phyloP scores from a whole-genome alignment of 257 asterid species.

The Ajuga chamaepitys region DNA sequence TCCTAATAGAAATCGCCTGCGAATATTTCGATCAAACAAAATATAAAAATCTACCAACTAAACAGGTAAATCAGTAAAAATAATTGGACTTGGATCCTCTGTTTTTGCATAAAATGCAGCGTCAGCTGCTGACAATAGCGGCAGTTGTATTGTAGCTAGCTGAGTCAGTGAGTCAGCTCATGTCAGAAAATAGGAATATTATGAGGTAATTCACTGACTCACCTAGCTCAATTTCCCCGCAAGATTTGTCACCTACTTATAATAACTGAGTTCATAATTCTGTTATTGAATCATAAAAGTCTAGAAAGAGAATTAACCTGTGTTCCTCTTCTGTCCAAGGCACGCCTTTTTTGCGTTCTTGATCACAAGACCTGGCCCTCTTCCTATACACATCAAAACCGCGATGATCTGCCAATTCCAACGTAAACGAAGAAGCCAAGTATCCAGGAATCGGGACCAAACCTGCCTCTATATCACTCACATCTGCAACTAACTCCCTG shows the following conservation, averaged over 20 bases:
- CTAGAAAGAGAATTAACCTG: conserved; percentile 31
- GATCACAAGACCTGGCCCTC: conserved; percentile 49
- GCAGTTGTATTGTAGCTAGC: too few relatives aligned
- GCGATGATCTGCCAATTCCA: conserved; percentile 39
- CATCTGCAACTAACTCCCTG: conserved; percentile 60
- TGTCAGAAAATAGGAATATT: too few relatives aligned
- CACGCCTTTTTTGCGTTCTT: conserved; percentile 70
- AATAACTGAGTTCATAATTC: too few relatives aligned
- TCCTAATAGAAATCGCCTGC: conserved; percentile 64
- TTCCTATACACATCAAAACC: conserved; percentile 44
- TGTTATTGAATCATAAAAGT: too few relatives aligned
- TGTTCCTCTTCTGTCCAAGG: conserved; percentile 98
- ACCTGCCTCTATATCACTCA: conserved; percentile 75
- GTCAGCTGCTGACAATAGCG: too few relatives aligned
- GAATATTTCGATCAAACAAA: neutral
- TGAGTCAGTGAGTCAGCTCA: too few relatives aligned
- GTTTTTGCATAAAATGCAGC: too few relatives aligned
- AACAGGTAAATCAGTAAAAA: too few relatives aligned
- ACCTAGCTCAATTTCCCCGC: too few relatives aligned
- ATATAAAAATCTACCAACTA: neutral
- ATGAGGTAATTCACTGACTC: too few relatives aligned
- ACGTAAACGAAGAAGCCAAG: conserved; percentile 49
- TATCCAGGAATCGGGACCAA: conserved; percentile 58
- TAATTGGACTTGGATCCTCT: too few relatives aligned
- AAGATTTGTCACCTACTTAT: too few relatives aligned